phyloP scores from a whole-genome alignment of 345 rosid genomes.

The Salix caprea region DNA sequence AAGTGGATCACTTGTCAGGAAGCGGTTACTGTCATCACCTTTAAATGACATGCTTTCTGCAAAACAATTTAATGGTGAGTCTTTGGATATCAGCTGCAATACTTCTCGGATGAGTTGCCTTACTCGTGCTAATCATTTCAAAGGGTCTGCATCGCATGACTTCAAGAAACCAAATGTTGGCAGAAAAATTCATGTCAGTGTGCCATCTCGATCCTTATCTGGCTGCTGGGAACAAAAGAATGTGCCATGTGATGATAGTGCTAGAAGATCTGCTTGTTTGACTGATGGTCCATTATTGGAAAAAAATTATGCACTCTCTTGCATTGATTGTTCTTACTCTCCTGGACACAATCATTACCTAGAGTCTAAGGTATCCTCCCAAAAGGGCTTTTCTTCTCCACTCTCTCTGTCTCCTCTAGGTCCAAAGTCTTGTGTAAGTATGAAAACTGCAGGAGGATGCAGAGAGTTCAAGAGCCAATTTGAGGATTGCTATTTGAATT shows the following conservation, averaged over 20 bases:
- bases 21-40: slow-evolving; percentile 62
- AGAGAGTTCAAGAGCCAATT: slow-evolving; percentile 30
- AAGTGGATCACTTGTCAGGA: slow-evolving; percentile 58
- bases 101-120: slow-evolving; percentile 38
- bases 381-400: slow-evolving; percentile 39
- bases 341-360: slow-evolving; percentile 34
- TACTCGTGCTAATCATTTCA: slow-evolving; percentile 22
- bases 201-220: slow-evolving; percentile 40
- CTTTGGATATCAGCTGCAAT: slow-evolving; percentile 49
- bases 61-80: slow-evolving; percentile 49
- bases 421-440: slow-evolving; percentile 61
- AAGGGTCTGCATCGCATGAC: slow-evolving; percentile 42
- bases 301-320: slow-evolving; percentile 22
- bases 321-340: slow-evolving; percentile 28
- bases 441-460: slow-evolving; percentile 35
- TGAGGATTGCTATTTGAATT: slow-evolving; percentile 26
- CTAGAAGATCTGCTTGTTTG: slow-evolving; percentile 40
- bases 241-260: slow-evolving; percentile 24
- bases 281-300: slow-evolving; percentile 79
- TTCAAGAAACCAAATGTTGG: slow-evolving; percentile 54
- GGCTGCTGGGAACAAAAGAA: slow-evolving; percentile 42
- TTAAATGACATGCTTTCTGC: slow-evolving; percentile 50
- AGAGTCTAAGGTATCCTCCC: slow-evolving; percentile 37
- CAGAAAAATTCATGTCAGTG: slow-evolving; percentile 25
- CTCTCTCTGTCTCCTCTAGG: slow-evolving; percentile 86